phyloP scores from a whole-genome alignment of 2,329 filamentous ascomycete species.

The Claviceps fusiformis region DNA sequence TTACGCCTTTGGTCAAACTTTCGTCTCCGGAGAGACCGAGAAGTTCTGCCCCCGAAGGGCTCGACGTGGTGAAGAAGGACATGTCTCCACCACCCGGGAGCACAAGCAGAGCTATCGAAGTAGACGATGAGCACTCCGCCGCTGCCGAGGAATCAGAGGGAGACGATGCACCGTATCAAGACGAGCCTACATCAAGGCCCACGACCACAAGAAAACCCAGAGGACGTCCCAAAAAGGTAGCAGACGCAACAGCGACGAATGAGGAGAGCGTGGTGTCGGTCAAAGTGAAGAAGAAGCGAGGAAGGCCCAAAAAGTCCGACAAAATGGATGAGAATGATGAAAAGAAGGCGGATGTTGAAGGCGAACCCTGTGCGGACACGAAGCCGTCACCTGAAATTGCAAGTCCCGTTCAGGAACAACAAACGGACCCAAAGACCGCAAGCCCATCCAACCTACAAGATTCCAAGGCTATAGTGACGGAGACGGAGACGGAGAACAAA shows the following conservation, averaged over 20 bases:
- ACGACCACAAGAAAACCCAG: conserved; percentile 16
- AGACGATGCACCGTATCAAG: conserved; percentile 6
- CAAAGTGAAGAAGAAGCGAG: conserved; percentile 23
- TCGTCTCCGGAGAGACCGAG: neutral
- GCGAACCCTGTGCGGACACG: neutral
- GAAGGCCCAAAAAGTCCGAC: conserved; percentile 26
- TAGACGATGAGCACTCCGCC: neutral
- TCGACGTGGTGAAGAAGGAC: neutral
- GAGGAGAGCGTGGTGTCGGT: neutral
- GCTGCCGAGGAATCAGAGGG: conserved; percentile 3
- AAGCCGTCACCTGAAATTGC: neutral
- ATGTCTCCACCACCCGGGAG: neutral
- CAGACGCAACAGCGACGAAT: conserved; percentile 5
- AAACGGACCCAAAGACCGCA: neutral
- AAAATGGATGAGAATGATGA: neutral
- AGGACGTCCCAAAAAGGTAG: conserved; percentile 19
- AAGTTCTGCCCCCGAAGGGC: neutral
- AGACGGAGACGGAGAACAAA: neutral
- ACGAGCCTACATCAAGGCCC: conserved; percentile 3
- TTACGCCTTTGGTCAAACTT: neutral
- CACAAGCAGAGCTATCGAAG: neutral
- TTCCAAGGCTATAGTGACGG: neutral
- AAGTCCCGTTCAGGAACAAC: neutral
- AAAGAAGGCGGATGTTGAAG: neutral
- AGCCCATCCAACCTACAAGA: neutral